Percentiles rank a stretch among this genome's conserved stretches.
phyloP scores from a whole-genome alignment of 768 basidiomycete genomes.

The Rhodotorula graminis region DNA sequence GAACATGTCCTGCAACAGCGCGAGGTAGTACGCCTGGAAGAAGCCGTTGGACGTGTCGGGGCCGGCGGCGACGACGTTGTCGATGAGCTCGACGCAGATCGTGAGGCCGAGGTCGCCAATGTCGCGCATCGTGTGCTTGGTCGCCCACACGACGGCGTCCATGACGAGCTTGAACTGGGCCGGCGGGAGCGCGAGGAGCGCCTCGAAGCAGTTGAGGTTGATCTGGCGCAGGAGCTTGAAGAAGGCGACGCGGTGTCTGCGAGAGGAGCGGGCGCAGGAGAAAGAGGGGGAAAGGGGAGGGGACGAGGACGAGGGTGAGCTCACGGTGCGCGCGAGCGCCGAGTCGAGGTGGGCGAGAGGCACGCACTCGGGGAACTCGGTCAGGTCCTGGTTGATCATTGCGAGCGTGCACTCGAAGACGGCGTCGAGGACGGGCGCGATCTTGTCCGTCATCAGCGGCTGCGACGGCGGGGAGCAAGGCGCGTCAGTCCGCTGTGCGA shows the following conservation, averaged over 20 bases:
- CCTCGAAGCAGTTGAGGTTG: conserved; percentile 90
- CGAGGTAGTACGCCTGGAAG: conserved; percentile 94
- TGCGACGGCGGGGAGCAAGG: conserved; percentile 44
- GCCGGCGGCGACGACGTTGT: conserved; percentile 83
- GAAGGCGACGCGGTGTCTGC: conserved; percentile 79
- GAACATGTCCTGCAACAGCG: conserved; percentile 90
- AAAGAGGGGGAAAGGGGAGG: not conserved
- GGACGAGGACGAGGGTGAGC: too few species aligned
- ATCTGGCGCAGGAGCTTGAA: conserved; percentile 91
- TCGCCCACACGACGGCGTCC: conserved; percentile 99
- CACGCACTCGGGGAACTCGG: conserved; percentile 80
- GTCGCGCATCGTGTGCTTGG: conserved; percentile 98
- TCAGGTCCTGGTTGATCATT: conserved; percentile 99
- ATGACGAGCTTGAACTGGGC: conserved; percentile 94
- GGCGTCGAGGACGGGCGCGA: conserved; percentile 89
- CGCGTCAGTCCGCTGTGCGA: conserved; percentile 4
- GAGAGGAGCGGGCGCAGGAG: too few species aligned
- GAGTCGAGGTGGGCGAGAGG: not conserved
- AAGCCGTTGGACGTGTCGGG: conserved; percentile 77
- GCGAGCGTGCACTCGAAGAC: conserved; percentile 94
- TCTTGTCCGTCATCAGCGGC: conserved; percentile 83
- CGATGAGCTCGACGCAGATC: conserved; percentile 87
- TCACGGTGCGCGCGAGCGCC: too few species aligned
- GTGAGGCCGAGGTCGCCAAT: conserved; percentile 74
- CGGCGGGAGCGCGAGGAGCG: conserved; percentile 57